Base-by-base conservation (phyloP, 768 basidiomycete genomes). In the Mycena floridula region DNA sequence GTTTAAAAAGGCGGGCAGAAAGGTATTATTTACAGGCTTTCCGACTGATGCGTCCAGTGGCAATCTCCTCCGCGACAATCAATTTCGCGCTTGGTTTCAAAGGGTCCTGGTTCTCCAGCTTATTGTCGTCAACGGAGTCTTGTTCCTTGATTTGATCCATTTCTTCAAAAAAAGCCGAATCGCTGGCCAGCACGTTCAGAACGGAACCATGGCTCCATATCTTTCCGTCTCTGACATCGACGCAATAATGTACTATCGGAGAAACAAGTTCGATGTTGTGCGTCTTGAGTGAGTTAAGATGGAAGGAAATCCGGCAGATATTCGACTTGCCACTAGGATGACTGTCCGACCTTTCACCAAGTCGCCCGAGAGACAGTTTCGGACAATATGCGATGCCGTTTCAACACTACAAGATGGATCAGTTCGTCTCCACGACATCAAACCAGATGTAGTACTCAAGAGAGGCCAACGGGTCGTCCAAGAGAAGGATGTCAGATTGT, bases 381-480 rank as follows among this genome's bases (percentile, higher is more conserved):
- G 66, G 24, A 76, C 66, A 45, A 79, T 73, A 61, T 62, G 74
- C 42, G 70, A 66, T 8, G 72, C 65, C 2, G 77, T 79, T 45
- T 75, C 67, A 7, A 76, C 71, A 77, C 56, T 1, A 73, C 70
- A 13, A 72, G 67, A 22, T 76, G 60, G 11, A n/a, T n/a, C n/a
- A n/a, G n/a, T n/a, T n/a, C n/a, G n/a, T n/a, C n/a, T n/a, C n/a
- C n/a, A n/a, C n/a, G n/a, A n/a, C n/a, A n/a, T n/a, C n/a, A n/a
- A n/a, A n/a, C n/a, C n/a, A n/a, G n/a, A n/a, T n/a, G n/a, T n/a
- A n/a, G 12, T 35, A 58, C 56, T 59, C 58, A 15, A 59, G 40
- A 3, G 70, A 68, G 23, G 69, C 70, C 24, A 74, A 63, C 21
- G 75, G 62, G 50, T 75, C 72, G 50, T 76, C 74, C n/a, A 76